Evolutionary conservation across 148 eudicot genomes (phyloP).

Genomic region (Chenopodium formosanum): DNA sequence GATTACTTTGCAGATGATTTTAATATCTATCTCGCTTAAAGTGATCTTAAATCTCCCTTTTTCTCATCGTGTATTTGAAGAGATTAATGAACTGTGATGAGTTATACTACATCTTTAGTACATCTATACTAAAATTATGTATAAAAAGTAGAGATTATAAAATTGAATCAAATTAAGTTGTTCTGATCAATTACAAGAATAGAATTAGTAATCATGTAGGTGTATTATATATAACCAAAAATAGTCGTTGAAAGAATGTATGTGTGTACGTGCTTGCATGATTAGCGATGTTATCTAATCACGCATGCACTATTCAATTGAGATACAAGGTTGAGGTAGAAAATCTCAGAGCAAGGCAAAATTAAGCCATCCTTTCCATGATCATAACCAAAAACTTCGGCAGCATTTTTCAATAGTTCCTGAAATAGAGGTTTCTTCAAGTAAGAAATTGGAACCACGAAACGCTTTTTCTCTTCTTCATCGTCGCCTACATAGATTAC

Average conservation of each 20-base stretch:
- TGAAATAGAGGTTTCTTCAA: conserved; percentile 43
- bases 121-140: too few species aligned
- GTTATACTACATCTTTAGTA: too few species aligned
- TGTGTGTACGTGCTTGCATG: background rate
- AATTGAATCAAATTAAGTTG: too few species aligned
- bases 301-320: conserved; percentile 7
- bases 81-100: too few species aligned
- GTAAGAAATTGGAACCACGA: conserved; percentile 41
- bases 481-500: conserved; percentile 43
- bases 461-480: conserved; percentile 29
- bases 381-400: conserved; percentile 40
- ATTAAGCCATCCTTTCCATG: conserved; percentile 40
- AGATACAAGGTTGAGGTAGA: conserved; percentile 33
- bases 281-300: too few species aligned
- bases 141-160: too few species aligned
- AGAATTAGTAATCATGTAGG: background rate
- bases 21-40: too few species aligned
- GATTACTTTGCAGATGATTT: too few species aligned
- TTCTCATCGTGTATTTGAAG: too few species aligned
- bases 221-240: background rate
- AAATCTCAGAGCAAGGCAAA: conserved; percentile 36
- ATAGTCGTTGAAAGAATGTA: background rate
- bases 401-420: conserved; percentile 33
- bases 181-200: background rate
- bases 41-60: too few species aligned